These are phyloP conservation scores for Aspergillus aculeatus DNA, from an alignment of 2,329 filamentous ascomycete genomes.

Conservation along the genomic window DNA sequence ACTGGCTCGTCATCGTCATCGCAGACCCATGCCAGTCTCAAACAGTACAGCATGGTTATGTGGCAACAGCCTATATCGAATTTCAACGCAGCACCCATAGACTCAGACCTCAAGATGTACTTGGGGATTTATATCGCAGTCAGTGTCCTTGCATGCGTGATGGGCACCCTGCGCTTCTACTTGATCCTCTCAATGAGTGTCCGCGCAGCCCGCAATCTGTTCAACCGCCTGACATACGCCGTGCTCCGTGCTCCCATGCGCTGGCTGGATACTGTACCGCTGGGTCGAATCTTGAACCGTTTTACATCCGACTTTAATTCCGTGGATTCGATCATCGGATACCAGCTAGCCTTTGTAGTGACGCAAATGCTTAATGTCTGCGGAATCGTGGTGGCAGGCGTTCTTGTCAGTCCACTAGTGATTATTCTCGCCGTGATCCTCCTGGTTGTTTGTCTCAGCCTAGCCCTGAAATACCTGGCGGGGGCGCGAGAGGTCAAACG, in stretches of 20 bases:
- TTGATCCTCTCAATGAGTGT: constrained; percentile 63
- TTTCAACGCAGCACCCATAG: neutral
- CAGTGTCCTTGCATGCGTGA: constrained; percentile 55
- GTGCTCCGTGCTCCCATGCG: constrained; percentile 69
- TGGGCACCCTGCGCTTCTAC: constrained; percentile 48
- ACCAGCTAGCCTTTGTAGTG: constrained; percentile 62
- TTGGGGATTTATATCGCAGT: constrained; percentile 22
- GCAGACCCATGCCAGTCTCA: neutral
- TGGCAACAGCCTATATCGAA: neutral
- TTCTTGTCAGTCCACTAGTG: constrained; percentile 60
- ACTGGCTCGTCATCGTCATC: neutral
- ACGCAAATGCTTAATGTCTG: neutral
- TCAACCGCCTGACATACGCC: constrained; percentile 64
- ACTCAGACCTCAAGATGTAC: neutral
- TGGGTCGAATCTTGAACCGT: constrained; percentile 72
- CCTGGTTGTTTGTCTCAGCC: constrained; percentile 53
- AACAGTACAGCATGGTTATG: neutral
- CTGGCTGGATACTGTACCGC: constrained; percentile 75
- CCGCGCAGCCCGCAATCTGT: constrained; percentile 66
- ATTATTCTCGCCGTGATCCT: constrained; percentile 62
- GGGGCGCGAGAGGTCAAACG: constrained; percentile 74
- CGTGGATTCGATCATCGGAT: constrained; percentile 65
- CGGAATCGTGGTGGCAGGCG: constrained; percentile 1
- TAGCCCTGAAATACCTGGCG: constrained; percentile 61
- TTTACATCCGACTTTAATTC: constrained; percentile 74